Evolutionary conservation across 2,329 filamentous ascomycete species (phyloP).

Genomic region (Periconia sp.): DNA sequence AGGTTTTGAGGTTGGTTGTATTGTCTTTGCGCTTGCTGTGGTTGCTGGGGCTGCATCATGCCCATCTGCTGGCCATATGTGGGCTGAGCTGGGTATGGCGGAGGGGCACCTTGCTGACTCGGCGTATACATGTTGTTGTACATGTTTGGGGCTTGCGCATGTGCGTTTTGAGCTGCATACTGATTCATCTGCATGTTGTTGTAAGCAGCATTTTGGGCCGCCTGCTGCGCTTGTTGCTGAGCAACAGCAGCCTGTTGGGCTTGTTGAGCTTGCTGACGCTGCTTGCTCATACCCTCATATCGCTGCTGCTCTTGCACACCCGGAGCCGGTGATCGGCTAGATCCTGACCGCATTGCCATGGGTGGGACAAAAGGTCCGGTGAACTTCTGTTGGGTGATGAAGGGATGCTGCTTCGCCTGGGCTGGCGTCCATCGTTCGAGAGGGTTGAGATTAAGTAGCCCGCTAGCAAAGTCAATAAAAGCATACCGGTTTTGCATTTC

Average conservation of each 20-base stretch:
- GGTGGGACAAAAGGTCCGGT: conserved; percentile 95
- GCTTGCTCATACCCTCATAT: conserved; percentile 90
- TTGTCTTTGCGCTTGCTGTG: conserved; percentile 28
- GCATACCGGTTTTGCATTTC: conserved; percentile 98
- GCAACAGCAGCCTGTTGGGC: conserved; percentile 58
- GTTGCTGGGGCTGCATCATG: conserved; percentile 40
- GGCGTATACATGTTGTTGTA: conserved; percentile 78
- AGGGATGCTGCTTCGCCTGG: conserved; percentile 94
- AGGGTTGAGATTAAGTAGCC: conserved; percentile 89
- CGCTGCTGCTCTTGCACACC: conserved; percentile 96
- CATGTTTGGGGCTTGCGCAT: conserved; percentile 60
- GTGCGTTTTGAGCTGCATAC: conserved; percentile 51
- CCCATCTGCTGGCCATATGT: conserved; percentile 61
- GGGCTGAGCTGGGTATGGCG: conserved; percentile 70
- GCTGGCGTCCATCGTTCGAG: conserved; percentile 97
- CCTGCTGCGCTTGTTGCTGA: conserved; percentile 45
- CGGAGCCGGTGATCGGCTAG: conserved; percentile 83
- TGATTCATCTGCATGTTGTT: conserved; percentile 61
- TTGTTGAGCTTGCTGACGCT: conserved; percentile 64
- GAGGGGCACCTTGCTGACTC: conserved; percentile 69
- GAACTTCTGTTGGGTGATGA: conserved; percentile 98
- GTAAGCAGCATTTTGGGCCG: conserved; percentile 68
- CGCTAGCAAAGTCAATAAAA: conserved; percentile 97
- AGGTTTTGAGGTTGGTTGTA: conserved; percentile 68
- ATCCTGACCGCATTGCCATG: conserved; percentile 91